Percentiles rank a stretch among this genome's conserved stretches.
Conservation (phyloP, 1,284 basidiomycete genomes). For the Irpex sp. region DNA sequence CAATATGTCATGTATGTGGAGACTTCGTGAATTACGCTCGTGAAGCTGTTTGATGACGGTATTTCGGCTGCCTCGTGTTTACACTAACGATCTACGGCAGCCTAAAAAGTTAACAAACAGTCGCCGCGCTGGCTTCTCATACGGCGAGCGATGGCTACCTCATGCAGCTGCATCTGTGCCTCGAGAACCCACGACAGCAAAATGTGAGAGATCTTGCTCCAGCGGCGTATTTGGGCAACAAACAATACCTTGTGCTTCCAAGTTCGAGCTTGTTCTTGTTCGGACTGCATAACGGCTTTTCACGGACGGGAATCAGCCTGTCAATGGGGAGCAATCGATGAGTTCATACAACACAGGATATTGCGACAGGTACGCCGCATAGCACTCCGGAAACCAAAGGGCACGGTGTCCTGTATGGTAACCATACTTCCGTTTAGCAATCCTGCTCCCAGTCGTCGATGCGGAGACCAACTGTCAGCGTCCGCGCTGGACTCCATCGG, state of each 20-base stretch:
- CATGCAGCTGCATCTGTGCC: neutral
- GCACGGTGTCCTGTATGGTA: neutral
- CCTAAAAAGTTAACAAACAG: neutral
- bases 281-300: neutral
- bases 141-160: neutral
- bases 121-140: neutral
- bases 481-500: neutral
- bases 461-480: neutral
- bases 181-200: neutral
- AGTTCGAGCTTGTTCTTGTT: neutral
- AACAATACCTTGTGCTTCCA: neutral
- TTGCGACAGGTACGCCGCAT: neutral
- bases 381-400: neutral
- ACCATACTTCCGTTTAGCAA: neutral
- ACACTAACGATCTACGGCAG: neutral
- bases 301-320: neutral
- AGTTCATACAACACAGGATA: neutral
- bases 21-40: slow-evolving; percentile 1
- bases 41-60: neutral
- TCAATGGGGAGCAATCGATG: neutral
- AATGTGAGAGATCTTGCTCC: neutral
- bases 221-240: neutral
- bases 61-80: neutral
- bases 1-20: neutral
- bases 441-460: neutral